These are phyloP conservation scores for Debaryomycetaceae sp. DNA, from an alignment of 1,139 yeast genomes.

Conservation along the genomic window DNA sequence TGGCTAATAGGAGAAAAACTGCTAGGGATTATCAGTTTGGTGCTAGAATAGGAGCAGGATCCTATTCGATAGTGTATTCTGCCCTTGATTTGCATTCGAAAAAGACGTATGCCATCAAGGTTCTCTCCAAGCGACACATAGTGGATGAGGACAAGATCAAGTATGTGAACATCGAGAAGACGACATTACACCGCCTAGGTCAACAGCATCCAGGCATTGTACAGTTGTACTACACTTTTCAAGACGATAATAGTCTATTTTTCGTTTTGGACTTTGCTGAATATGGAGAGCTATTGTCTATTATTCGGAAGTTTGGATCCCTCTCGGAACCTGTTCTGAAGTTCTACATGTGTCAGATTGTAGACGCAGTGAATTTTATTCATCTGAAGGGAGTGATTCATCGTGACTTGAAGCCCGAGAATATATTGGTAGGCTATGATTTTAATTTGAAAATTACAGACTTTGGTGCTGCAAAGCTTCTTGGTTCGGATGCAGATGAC, in stretches of 20 bases:
- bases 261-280: slow-evolving; percentile 78
- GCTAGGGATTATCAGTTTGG: slow-evolving; percentile 73
- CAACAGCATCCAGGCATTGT: slow-evolving; percentile 65
- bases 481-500: slow-evolving; percentile 43
- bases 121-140: slow-evolving; percentile 68
- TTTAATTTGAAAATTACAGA: slow-evolving; percentile 91
- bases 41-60: slow-evolving; percentile 73
- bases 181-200: slow-evolving; percentile 68
- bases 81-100: slow-evolving; percentile 59
- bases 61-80: slow-evolving; percentile 71
- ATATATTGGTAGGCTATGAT: slow-evolving; percentile 73
- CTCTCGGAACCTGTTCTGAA: slow-evolving; percentile 72
- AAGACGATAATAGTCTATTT: slow-evolving; percentile 67
- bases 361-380: slow-evolving; percentile 84
- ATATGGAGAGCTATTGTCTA: slow-evolving; percentile 68
- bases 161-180: slow-evolving; percentile 75
- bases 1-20: slow-evolving; percentile 23
- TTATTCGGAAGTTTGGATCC: slow-evolving; percentile 75
- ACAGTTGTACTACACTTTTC: slow-evolving; percentile 73
- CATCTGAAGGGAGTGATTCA: slow-evolving; percentile 86
- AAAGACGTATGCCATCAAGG: slow-evolving; percentile 69
- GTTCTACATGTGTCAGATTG: slow-evolving; percentile 71
- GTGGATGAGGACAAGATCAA: slow-evolving; percentile 77
- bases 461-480: slow-evolving; percentile 92
- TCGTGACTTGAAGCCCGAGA: slow-evolving; percentile 94